These are phyloP conservation scores for Sesbania bispinosa DNA, from an alignment of 306 rosid species.

Conservation along the genomic window DNA sequence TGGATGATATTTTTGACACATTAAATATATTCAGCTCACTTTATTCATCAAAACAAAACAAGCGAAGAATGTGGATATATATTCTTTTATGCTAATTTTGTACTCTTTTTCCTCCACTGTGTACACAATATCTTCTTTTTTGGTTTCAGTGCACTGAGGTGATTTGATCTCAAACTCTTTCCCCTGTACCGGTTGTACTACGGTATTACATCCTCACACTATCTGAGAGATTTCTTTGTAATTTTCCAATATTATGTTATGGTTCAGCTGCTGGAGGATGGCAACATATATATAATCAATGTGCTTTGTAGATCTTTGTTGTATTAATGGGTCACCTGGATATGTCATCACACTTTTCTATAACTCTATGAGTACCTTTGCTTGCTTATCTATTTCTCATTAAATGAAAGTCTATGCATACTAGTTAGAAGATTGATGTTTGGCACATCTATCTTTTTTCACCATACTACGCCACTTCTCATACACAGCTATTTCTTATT, in stretches of 20 bases:
- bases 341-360: background rate
- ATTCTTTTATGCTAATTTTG: background rate
- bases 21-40: background rate
- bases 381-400: slow-evolving; percentile 1
- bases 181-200: background rate
- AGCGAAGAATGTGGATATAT: background rate
- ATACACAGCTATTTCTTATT: background rate
- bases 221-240: slow-evolving; percentile 19
- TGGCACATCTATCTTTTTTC: background rate
- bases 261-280: slow-evolving; percentile 24
- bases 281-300: slow-evolving; percentile 15
- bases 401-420: background rate
- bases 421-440: background rate
- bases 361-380: background rate
- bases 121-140: background rate
- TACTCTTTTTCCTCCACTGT: background rate
- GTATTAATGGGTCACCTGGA: slow-evolving; percentile 14
- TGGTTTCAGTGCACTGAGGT: slow-evolving; percentile 56
- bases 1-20: too few relatives aligned
- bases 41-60: background rate
- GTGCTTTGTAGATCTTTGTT: slow-evolving; percentile 13
- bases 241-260: slow-evolving; percentile 1
- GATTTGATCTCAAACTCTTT: slow-evolving; percentile 32
- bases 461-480: background rate
- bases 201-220: slow-evolving; percentile 22